These are phyloP conservation scores for Boletus subparvulus DNA, from an alignment of 768 basidiomycete genomes.

Conservation along the genomic window DNA sequence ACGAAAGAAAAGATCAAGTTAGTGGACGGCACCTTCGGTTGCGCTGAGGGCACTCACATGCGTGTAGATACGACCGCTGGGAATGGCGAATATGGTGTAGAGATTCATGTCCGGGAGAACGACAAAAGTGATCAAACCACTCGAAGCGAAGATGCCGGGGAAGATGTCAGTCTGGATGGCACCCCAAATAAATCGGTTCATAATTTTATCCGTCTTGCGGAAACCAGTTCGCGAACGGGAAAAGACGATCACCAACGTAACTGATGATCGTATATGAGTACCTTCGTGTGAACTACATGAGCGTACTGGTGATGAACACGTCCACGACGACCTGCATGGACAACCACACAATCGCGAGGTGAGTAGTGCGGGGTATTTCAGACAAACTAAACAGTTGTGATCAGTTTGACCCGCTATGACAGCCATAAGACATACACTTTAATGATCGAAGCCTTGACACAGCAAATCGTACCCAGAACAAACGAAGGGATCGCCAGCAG, in stretches of 20 bases:
- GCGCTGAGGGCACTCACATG: neutral
- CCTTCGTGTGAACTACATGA: neutral
- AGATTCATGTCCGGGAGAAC: conserved; percentile 30
- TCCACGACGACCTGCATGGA: conserved; percentile 45
- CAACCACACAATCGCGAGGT: conserved; percentile 48
- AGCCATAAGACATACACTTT: conserved; percentile 32
- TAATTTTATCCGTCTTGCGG: neutral
- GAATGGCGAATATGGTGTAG: conserved; percentile 40
- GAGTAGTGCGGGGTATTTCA: conserved; percentile 41
- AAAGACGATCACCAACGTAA: neutral
- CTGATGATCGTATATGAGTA: neutral
- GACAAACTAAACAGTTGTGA: conserved; percentile 33
- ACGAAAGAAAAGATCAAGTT: neutral
- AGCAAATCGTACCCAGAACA: conserved; percentile 44
- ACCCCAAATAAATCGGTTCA: neutral
- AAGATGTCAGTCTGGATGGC: conserved; percentile 1
- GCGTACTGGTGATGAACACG: conserved; percentile 24
- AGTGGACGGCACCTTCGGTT: no score
- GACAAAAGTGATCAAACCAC: conserved; percentile 21
- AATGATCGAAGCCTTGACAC: conserved; percentile 44
- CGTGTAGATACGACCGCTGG: conserved; percentile 39
- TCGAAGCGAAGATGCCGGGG: neutral
- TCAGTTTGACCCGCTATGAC: neutral
- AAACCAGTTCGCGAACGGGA: neutral
- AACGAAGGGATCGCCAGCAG: conserved; percentile 40